Evolutionary conservation across 805 yeast species (phyloP).

Genomic region (Kazachstania bromeliacearum): DNA sequence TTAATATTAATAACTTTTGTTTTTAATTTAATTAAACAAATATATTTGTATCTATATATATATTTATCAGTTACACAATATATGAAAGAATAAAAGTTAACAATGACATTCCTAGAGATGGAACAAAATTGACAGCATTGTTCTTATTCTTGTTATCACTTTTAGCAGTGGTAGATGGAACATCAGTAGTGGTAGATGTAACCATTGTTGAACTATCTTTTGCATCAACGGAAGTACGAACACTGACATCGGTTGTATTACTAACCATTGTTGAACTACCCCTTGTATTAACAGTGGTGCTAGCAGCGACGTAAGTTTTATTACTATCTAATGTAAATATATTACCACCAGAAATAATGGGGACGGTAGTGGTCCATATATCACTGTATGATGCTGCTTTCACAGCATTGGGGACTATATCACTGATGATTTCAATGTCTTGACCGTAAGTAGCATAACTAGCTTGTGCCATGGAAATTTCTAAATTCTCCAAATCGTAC

Average conservation of each 20-base stretch:
- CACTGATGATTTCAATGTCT: conserved; percentile 35
- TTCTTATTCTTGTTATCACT: not conserved
- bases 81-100: not conserved
- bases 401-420: conserved; percentile 41
- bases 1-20: no score
- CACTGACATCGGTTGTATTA: no score
- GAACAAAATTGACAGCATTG: not conserved
- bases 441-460: conserved; percentile 9
- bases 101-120: not conserved
- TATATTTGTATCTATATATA: no score
- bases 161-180: not conserved
- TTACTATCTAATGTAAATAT: conserved; percentile 12
- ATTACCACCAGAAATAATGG: conserved; percentile 19
- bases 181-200: not conserved
- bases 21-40: no score
- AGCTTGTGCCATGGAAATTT: conserved; percentile 43
- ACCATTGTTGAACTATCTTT: not conserved
- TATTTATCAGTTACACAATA: no score
- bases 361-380: conserved; percentile 27
- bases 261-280: no score
- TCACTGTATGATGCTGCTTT: conserved; percentile 38
- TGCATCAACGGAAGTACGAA: no score
- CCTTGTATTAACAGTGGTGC: no score
- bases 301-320: no score
- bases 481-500: conserved; percentile 42